These are phyloP conservation scores for Hortaea werneckii DNA, from an alignment of 2,329 filamentous ascomycete species.

Conservation along the genomic window DNA sequence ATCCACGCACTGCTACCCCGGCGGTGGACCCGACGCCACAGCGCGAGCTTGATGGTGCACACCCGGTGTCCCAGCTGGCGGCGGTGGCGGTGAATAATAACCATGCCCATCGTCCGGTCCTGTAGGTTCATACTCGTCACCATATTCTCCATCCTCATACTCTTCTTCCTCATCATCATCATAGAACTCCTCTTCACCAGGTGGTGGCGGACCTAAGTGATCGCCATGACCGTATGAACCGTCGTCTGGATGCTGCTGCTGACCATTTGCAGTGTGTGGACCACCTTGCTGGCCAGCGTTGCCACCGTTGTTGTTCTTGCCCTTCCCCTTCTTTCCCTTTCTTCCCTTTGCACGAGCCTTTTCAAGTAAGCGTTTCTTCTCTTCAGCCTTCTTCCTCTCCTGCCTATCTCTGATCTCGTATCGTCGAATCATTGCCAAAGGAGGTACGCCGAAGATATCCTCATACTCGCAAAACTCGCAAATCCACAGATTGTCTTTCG, in stretches of 20 bases:
- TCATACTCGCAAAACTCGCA: constrained; percentile 99
- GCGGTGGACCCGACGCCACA: too few relatives aligned
- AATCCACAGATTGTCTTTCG: constrained; percentile 72
- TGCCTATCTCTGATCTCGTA: constrained; percentile 93
- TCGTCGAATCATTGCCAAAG: constrained; percentile 71
- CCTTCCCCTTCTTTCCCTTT: constrained; percentile 75
- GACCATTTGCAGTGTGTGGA: constrained; percentile 5
- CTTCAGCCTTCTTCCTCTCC: constrained; percentile 72
- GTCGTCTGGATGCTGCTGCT: constrained; percentile 5
- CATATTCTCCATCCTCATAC: constrained; percentile 17
- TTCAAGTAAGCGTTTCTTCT: constrained; percentile 73
- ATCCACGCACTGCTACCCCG: too few relatives aligned
- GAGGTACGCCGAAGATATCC: constrained; percentile 81
- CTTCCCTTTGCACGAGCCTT: constrained; percentile 90
- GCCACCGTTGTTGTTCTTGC: constrained; percentile 35
- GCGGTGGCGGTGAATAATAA: constrained; percentile 3
- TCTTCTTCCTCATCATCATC: constrained; percentile 19
- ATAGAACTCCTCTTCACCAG: constrained; percentile 20
- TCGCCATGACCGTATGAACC: neutral
- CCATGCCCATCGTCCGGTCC: neutral
- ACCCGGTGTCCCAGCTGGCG: too few relatives aligned
- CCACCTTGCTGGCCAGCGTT: constrained; percentile 2
- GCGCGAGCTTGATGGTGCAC: too few relatives aligned
- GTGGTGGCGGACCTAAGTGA: constrained; percentile 19
- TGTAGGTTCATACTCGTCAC: constrained; percentile 4